Evolutionary conservation across 2,329 filamentous ascomycete species (phyloP).

Genomic region (Microdochium trichocladiopsis): DNA sequence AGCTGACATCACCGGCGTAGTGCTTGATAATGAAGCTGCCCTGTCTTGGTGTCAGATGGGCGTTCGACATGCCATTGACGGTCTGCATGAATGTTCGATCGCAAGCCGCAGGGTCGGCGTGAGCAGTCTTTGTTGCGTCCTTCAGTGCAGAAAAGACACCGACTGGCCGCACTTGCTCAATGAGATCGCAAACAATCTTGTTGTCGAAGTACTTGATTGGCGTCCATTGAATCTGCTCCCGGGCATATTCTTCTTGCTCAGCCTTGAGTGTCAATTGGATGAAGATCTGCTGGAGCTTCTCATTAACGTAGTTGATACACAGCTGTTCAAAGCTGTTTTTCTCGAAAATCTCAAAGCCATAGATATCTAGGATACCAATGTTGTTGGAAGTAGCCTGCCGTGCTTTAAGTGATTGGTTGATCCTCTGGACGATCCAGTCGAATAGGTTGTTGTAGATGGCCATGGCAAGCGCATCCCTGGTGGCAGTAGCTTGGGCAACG

Average conservation of each 20-base stretch:
- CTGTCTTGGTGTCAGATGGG: slow-evolving; percentile 85
- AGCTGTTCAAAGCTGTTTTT: slow-evolving; percentile 98
- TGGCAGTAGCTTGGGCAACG: slow-evolving; percentile 75
- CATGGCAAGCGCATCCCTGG: slow-evolving; percentile 86
- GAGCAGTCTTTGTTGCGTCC: slow-evolving; percentile 96
- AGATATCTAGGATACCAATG: slow-evolving; percentile 97
- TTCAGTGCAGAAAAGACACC: slow-evolving; percentile 95
- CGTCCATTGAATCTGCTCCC: slow-evolving; percentile 96
- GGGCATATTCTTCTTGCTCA: slow-evolving; percentile 94
- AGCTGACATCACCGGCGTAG: slow-evolving; percentile 94
- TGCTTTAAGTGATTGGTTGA: slow-evolving; percentile 82
- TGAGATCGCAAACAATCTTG: slow-evolving; percentile 96
- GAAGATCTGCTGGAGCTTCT: slow-evolving; percentile 98
- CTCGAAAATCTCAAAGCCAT: slow-evolving; percentile 98
- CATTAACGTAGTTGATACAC: slow-evolving; percentile 99
- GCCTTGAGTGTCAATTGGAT: slow-evolving; percentile 95
- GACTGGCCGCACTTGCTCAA: slow-evolving; percentile 83
- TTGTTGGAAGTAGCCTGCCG: slow-evolving; percentile 70
- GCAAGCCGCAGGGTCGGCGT: slow-evolving; percentile 88
- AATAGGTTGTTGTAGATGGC: slow-evolving; percentile 98
- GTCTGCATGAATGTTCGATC: slow-evolving; percentile 94
- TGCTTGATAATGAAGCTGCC: slow-evolving; percentile 98
- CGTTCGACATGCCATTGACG: slow-evolving; percentile 83
- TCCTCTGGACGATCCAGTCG: slow-evolving; percentile 93
- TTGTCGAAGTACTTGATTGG: slow-evolving; percentile 99